Conservation (phyloP, 2,329 filamentous ascomycete species). For the Diplodia scrobiculata region DNA sequence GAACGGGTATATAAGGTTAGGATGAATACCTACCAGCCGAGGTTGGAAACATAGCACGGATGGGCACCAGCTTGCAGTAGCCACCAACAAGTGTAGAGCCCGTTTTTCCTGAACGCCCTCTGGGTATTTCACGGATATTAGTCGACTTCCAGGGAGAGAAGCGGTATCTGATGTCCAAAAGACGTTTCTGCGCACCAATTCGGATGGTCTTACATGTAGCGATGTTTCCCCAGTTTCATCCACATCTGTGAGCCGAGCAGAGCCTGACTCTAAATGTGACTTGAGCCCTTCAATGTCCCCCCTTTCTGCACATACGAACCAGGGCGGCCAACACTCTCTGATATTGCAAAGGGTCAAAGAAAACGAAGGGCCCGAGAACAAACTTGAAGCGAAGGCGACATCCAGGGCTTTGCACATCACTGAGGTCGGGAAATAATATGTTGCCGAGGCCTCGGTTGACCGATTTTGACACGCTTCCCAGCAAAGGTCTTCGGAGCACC, state of each 20-base stretch:
- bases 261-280: neutral
- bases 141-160: neutral
- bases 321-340: neutral
- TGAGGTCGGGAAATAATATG: constrained; percentile 1
- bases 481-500: neutral
- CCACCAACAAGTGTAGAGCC: neutral
- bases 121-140: neutral
- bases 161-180: neutral
- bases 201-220: neutral
- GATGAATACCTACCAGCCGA: neutral
- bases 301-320: neutral
- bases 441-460: neutral
- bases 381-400: neutral
- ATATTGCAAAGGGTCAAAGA: neutral
- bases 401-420: neutral
- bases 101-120: neutral
- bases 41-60: neutral
- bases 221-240: neutral
- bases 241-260: neutral
- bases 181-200: neutral
- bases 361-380: neutral
- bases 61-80: neutral
- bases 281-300: neutral
- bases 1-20: neutral
- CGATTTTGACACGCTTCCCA: neutral